A percentile compares a stretch with the other conserved stretches of the same genome.
These are phyloP conservation scores for Backusella psychrophila DNA, from an alignment of 192 early-diverging fungal genomes.

Conservation along the genomic window DNA sequence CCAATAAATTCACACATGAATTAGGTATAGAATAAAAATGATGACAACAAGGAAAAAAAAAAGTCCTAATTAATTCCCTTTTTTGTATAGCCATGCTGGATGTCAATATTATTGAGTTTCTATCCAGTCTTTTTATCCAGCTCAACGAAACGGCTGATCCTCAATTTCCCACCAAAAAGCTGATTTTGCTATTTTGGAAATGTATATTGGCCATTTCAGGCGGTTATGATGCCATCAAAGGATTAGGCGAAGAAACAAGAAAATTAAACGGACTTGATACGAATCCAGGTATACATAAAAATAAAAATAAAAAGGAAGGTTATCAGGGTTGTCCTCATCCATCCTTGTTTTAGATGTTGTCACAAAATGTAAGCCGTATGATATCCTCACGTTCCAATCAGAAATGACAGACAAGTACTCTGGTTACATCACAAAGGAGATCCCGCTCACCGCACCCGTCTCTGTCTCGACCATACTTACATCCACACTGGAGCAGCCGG, in stretches of 20 bases:
- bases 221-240: conserved; percentile 43
- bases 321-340: too few relatives aligned
- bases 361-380: conserved; percentile 62
- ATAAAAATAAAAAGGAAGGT: too few relatives aligned
- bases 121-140: neutral
- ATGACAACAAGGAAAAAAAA: conserved; percentile 49
- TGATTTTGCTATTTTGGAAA: conserved; percentile 71
- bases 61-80: neutral
- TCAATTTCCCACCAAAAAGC: conserved; percentile 30
- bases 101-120: neutral
- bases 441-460: neutral
- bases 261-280: conserved; percentile 42
- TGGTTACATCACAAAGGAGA: neutral
- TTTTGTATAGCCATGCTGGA: neutral
- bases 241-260: conserved; percentile 48
- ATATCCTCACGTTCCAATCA: conserved; percentile 56
- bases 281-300: conserved; percentile 11
- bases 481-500: neutral
- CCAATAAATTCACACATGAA: neutral
- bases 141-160: neutral
- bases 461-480: conserved; percentile 11
- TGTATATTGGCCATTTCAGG: conserved; percentile 60
- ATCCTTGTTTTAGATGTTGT: neutral
- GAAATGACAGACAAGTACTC: conserved; percentile 41
- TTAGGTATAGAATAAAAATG: conserved; percentile 31